Evolutionary conservation across 2,329 filamentous ascomycete genomes (phyloP).

Genomic region (Xylariales sp.): DNA sequence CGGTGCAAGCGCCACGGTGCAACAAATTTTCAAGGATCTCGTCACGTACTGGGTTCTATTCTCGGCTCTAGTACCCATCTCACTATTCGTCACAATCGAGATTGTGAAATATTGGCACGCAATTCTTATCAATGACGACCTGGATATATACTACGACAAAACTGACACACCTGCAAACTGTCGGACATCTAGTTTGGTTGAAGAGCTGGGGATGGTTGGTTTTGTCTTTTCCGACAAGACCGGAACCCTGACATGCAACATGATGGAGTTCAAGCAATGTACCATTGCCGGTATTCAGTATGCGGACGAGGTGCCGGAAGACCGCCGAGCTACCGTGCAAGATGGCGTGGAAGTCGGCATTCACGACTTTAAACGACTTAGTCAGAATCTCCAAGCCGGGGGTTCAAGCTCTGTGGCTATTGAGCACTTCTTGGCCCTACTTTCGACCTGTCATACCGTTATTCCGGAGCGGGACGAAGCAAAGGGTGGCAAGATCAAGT

Average conservation of each 20-base stretch:
- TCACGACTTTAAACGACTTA: conserved; percentile 75
- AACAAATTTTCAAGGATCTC: conserved; percentile 87
- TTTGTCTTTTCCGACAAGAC: conserved; percentile 99
- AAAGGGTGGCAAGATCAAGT: conserved; percentile 79
- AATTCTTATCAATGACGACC: conserved; percentile 94
- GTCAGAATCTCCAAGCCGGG: conserved; percentile 61
- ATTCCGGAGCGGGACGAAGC: conserved; percentile 85
- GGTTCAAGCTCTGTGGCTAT: conserved; percentile 49
- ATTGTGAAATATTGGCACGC: conserved; percentile 97
- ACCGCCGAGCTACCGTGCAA: conserved; percentile 73
- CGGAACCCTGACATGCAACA: conserved; percentile 93
- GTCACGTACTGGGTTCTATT: conserved; percentile 99
- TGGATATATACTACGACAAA: conserved; percentile 96
- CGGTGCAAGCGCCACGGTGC: conserved; percentile 49
- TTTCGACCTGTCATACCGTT: conserved; percentile 92
- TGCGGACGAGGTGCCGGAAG: conserved; percentile 85
- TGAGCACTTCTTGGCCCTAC: conserved; percentile 79
- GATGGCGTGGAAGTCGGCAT: conserved; percentile 76
- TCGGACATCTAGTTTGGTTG: conserved; percentile 90
- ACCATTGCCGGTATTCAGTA: conserved; percentile 93
- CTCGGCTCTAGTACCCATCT: conserved; percentile 93
- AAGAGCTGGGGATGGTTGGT: conserved; percentile 96
- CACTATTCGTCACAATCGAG: conserved; percentile 94
- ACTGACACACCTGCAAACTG: conserved; percentile 95
- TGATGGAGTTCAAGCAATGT: conserved; percentile 98